Base-by-base conservation (phyloP, 495 filamentous ascomycete genomes). In the Talaromyces liani region DNA sequence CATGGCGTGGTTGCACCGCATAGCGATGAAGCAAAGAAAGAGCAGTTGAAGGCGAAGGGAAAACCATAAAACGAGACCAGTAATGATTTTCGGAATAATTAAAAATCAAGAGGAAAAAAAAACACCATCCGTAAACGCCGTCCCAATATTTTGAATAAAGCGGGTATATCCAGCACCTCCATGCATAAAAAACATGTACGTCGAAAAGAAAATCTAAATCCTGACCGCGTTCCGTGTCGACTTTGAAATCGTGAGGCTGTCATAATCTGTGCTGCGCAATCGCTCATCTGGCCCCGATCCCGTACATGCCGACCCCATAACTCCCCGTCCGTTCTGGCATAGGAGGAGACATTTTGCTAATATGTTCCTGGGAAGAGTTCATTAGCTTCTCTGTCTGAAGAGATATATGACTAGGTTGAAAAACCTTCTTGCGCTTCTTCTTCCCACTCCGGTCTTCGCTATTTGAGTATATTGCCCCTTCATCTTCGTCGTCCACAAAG, bases 401-500 rank as follows among this genome's bases (percentile, higher is more conserved):
- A 27, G 18, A n/a, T 14, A 20, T 49, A 49, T 20, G 45, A 49
- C n/a, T 22, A 20, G 45, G n/a, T 25, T 63, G 24, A 16, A 54
- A 9, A 75, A 83, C 80, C 79, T 83, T 84, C 60, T 73, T 72
- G 41, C 71, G 69, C 60, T 66, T 71, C 75, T 84, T 84, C 61
- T 77, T 76, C 71, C 79, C 79, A 66, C 76, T 76, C 66, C 79
- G 78, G 61, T 76, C 78, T 65, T 80, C 79, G 64, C 75, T 69
- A 63, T 76, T 76, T 55, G 77, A 79, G 64, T 77, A 77, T 63
- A 80, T 75, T 53, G 72, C 76, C 60, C 77, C 73, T 24, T 84
- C 85, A 58, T 82, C 82, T 63, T 85, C 83, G 60, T 86, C 84
- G 68, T 86, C 84, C 10, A 77, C 76, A 70, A 75, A 87, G 10